A percentile compares a stretch with the other conserved stretches of the same genome.
Conservation (phyloP, 2,329 filamentous ascomycete species). For the Fusarium scirpi region DNA sequence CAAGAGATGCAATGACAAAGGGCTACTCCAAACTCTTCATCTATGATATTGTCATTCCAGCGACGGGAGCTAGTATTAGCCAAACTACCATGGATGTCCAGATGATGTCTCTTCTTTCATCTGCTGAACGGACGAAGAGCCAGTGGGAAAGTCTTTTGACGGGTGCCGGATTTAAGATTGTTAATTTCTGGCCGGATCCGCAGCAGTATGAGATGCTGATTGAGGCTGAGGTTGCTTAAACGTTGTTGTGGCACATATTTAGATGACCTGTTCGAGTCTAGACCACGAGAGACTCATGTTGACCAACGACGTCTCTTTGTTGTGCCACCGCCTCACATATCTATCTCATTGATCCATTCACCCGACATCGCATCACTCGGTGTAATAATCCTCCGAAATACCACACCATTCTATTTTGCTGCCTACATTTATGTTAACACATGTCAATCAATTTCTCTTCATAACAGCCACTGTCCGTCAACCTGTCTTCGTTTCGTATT, state of each 20-base stretch:
- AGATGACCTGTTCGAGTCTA: neutral
- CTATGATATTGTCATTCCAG: conserved; percentile 37
- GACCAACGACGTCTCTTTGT: neutral
- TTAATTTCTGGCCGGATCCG: conserved; percentile 36
- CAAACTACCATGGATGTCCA: conserved; percentile 48
- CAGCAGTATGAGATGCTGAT: conserved; percentile 45
- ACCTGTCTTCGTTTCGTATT: fast-evolving
- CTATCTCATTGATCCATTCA: neutral
- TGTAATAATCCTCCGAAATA: neutral
- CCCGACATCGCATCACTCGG: neutral
- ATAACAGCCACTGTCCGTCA: fast-evolving
- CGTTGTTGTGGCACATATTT: no score
- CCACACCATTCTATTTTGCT: neutral
- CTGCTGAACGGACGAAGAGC: conserved; percentile 36
- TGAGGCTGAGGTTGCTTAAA: conserved; percentile 25
- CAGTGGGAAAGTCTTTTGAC: conserved; percentile 34
- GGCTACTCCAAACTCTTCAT: conserved; percentile 46
- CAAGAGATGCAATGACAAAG: conserved; percentile 29
- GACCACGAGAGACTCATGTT: neutral
- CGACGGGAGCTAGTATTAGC: conserved; percentile 32
- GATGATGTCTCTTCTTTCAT: conserved; percentile 45
- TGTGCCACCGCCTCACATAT: neutral
- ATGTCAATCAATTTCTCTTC: fast-evolving
- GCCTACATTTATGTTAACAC: neutral
- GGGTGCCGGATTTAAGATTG: conserved; percentile 17